Evolutionary conservation across 352 stramenopile species (phyloP).

Genomic region (Pythium sukuiense): DNA sequence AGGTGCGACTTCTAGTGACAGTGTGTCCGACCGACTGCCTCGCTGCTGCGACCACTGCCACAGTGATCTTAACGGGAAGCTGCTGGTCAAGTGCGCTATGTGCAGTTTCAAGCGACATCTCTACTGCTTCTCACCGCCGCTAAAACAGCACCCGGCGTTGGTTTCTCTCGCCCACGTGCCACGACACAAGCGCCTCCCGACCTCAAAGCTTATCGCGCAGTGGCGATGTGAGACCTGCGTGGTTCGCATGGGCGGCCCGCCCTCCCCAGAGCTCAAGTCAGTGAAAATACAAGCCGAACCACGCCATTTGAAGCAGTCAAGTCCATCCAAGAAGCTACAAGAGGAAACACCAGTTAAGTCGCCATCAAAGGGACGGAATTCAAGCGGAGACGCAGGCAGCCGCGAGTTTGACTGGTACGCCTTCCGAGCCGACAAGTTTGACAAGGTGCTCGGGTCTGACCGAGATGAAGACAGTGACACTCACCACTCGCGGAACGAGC

Average conservation of each 20-base stretch:
- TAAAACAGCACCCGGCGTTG: constrained; percentile 59
- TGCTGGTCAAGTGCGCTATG: constrained; percentile 47
- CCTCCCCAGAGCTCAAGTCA: background rate
- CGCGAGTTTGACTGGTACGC: constrained; percentile 34
- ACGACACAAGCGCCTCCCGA: constrained; percentile 23
- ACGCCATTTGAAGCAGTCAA: background rate
- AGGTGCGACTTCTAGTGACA: background rate
- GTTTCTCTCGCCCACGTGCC: constrained; percentile 12
- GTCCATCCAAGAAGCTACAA: background rate
- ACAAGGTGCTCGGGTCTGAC: constrained; percentile 7
- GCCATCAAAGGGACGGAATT: background rate
- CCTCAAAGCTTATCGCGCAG: constrained; percentile 21
- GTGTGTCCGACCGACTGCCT: background rate
- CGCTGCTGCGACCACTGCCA: constrained; percentile 49
- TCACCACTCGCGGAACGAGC: constrained; percentile 21
- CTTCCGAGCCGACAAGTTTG: constrained; percentile 30
- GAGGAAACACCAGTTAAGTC: background rate
- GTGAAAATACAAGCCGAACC: background rate
- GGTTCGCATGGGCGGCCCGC: background rate
- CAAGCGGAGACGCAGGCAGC: background rate
- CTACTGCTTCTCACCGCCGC: constrained; percentile 66
- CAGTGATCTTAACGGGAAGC: constrained; percentile 67
- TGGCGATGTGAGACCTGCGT: constrained; percentile 35
- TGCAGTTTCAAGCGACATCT: constrained; percentile 62
- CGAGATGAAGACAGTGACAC: background rate